phyloP scores from a whole-genome alignment of 352 stramenopile genomes.

The Globisporangium echinulatum region DNA sequence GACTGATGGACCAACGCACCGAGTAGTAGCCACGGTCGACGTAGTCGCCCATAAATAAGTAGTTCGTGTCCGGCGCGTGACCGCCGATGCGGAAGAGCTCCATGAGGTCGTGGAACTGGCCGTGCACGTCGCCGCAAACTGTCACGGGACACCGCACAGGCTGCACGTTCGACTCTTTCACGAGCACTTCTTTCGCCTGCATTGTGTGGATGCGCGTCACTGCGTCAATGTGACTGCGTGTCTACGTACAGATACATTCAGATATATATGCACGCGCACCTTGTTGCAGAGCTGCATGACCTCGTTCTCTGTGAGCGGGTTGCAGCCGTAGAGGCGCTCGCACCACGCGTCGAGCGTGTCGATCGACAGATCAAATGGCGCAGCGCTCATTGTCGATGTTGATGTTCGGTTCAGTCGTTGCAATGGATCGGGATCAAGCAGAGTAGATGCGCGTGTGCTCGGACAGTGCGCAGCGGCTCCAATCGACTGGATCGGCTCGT shows the following conservation, averaged over 20 bases:
- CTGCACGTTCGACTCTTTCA: conserved; percentile 97
- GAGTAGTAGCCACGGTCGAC: conserved; percentile 99
- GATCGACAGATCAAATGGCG: conserved; percentile 71
- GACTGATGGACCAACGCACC: no score
- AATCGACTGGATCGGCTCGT: background rate
- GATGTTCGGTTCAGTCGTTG: conserved; percentile 1
- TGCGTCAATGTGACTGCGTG: background rate
- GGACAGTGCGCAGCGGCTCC: background rate
- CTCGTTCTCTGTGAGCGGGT: conserved; percentile 92
- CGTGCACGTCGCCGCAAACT: conserved; percentile 83
- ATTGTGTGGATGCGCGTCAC: background rate
- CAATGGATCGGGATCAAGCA: background rate
- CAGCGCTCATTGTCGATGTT: conserved; percentile 31
- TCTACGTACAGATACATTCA: background rate
- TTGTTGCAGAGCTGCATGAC: conserved; percentile 93
- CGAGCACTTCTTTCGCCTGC: conserved; percentile 95
- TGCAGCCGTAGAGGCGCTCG: conserved; percentile 91
- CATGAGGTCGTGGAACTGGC: conserved; percentile 66
- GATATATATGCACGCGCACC: conserved; percentile 12
- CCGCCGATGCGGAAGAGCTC: conserved; percentile 79
- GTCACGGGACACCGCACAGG: conserved; percentile 96
- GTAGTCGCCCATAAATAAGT: conserved; percentile 99
- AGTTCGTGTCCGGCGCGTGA: conserved; percentile 91
- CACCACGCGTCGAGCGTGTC: conserved; percentile 93
- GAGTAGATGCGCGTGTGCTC: background rate